Percentiles rank a stretch among this genome's conserved stretches.
These are phyloP conservation scores for Quercus alba DNA, from an alignment of 306 rosid species.

Conservation along the genomic window DNA sequence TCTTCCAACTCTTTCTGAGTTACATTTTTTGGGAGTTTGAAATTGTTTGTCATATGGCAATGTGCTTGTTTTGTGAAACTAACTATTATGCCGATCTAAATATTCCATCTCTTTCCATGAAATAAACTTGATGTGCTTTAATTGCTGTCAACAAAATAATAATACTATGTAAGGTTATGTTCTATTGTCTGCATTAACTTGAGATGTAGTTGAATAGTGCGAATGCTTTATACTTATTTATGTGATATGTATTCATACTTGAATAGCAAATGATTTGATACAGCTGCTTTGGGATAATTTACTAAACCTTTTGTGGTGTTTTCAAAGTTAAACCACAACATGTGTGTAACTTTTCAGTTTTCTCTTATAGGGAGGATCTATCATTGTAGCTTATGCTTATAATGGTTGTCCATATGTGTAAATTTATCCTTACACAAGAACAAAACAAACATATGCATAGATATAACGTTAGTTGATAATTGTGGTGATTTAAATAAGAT, in stretches of 20 bases:
- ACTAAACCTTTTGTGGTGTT: not conserved
- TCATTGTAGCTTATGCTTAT: not conserved
- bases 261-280: not conserved
- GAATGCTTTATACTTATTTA: not conserved
- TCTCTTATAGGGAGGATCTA: not conserved
- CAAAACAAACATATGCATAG: not conserved
- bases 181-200: not conserved
- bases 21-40: too few species aligned
- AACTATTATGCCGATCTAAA: not conserved
- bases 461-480: not conserved
- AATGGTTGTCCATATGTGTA: not conserved
- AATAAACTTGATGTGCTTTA: not conserved
- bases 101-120: not conserved
- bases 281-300: not conserved
- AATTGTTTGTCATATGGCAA: too few species aligned
- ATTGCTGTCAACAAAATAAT: too few species aligned
- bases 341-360: not conserved
- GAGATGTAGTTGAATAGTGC: not conserved
- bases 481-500: not conserved
- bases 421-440: not conserved
- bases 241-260: not conserved
- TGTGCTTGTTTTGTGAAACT: not conserved
- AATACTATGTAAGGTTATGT: not conserved
- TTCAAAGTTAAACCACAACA: not conserved
- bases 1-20: not conserved